Percentiles rank a stretch among this genome's conserved stretches.
These are phyloP conservation scores for Wolfiporia cocos DNA, from an alignment of 1,284 basidiomycete genomes.

Conservation along the genomic window DNA sequence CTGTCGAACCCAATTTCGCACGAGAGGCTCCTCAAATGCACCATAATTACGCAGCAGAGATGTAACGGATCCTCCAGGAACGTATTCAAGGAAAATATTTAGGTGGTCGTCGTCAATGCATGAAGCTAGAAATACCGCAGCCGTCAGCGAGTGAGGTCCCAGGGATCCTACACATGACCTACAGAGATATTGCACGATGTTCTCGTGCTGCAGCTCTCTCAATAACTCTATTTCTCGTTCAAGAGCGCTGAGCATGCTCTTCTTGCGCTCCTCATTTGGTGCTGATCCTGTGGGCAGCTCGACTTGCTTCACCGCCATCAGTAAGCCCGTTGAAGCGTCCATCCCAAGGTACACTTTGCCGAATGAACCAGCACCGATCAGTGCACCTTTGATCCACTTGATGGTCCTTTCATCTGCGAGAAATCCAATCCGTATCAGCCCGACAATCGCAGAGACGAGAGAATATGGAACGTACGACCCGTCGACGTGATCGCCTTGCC, in stretches of 20 bases:
- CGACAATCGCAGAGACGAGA: slow-evolving; percentile 4
- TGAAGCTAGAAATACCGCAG: slow-evolving; percentile 52
- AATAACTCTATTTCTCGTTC: slow-evolving; percentile 96
- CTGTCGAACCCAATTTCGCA: slow-evolving; percentile 92
- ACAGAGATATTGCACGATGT: slow-evolving; percentile 98
- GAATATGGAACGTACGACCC: slow-evolving; percentile 41
- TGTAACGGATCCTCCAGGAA: slow-evolving; percentile 95
- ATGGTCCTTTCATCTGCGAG: slow-evolving; percentile 52
- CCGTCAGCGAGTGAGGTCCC: slow-evolving; percentile 1
- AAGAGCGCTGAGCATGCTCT: slow-evolving; percentile 91
- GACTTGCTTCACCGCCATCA: slow-evolving; percentile 99
- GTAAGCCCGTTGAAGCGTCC: slow-evolving; percentile 88
- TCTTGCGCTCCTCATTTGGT: slow-evolving; percentile 90
- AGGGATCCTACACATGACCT: slow-evolving; percentile 19
- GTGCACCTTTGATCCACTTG: slow-evolving; percentile 98
- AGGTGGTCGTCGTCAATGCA: slow-evolving; percentile 84
- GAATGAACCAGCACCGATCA: slow-evolving; percentile 96
- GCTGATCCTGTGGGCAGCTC: slow-evolving; percentile 86
- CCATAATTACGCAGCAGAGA: slow-evolving; percentile 92
- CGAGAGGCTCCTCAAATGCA: slow-evolving; percentile 93
- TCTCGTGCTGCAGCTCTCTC: slow-evolving; percentile 92
- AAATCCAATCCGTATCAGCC: neutral
- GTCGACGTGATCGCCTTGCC: slow-evolving; percentile 57
- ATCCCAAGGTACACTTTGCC: slow-evolving; percentile 96
- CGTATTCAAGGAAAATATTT: slow-evolving; percentile 99